Evolutionary conservation across 2,329 filamentous ascomycete species (phyloP), one percentile per base, ranked within the genome.

Genomic region (Penicillium sp.): DNA sequence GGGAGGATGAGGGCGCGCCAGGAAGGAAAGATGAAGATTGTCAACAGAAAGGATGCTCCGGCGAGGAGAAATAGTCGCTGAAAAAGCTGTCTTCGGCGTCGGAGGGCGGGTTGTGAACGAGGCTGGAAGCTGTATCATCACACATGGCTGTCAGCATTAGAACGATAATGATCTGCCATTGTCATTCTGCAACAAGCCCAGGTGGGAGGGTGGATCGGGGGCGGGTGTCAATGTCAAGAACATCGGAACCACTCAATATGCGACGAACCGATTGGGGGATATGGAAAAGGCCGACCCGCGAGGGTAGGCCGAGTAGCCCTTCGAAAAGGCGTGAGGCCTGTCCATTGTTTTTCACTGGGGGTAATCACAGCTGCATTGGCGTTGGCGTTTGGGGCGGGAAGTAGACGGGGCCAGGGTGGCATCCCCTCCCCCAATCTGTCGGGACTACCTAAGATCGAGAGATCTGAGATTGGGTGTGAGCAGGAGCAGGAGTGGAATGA

Each of bases 291-390:
- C 90, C 66, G 78, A 87, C 56, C 83, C 84, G 61, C 87, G 83
- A 60, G 89, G 88, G 74, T 92, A 92, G 71, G 80, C 80, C 60
- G 77, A 74, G 64, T 82, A 77, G 73, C 91, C 92, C 79, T 94
- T 96, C 60, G 88, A 85, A 76, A 89, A 93, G 74, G 87, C 87
- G 75, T 89, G 83, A 82, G 96, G 91, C 80, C 91, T 86, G 73
- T 93, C 90, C 86, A 94, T 92, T 88, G 89, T 79, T 71, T 68
- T 71, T 68, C 28, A n/a, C 24, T 10, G 24, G 26, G 42, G 49
- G 56, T 28, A n/a, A n/a, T 46, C 59, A 58, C 62, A 48, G 24
- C 60, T 67, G 67, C 73, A 73, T 75, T 39, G 64, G 64, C 63
- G 45, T 28, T 24, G 34, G 33, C 49, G 29, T 74, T 23, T 39